A percentile compares a stretch with the other conserved stretches of the same genome.
Conservation (phyloP, 306 rosid genomes). For the Citrullus amarus region DNA sequence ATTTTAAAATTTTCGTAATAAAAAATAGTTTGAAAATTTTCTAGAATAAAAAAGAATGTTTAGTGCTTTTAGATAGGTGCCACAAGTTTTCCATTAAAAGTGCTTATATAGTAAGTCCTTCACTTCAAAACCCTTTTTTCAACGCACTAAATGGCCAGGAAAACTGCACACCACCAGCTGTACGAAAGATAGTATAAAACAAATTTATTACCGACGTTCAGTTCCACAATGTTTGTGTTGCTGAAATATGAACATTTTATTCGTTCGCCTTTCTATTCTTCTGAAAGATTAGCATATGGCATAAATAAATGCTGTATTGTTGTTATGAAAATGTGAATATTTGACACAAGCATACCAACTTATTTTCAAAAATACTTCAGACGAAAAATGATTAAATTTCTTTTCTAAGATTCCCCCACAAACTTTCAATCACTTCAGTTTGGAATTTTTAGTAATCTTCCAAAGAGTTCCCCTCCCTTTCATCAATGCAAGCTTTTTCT, state of each 20-base stretch:
- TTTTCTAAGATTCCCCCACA: not conserved
- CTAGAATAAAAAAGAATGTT: too few relatives aligned
- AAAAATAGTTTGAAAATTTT: not conserved
- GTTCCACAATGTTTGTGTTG: not conserved
- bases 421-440: not conserved
- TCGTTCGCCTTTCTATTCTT: not conserved
- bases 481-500: not conserved
- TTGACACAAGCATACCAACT: not conserved
- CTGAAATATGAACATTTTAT: not conserved
- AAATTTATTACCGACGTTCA: not conserved
- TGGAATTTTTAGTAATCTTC: not conserved
- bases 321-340: not conserved
- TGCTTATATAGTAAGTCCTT: not conserved
- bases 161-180: not conserved
- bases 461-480: too few relatives aligned
- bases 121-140: not conserved
- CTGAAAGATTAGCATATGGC: not conserved
- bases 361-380: not conserved
- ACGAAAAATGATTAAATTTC: not conserved
- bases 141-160: not conserved
- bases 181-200: not conserved
- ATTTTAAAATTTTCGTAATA: not conserved
- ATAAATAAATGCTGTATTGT: not conserved
- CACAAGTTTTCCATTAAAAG: not conserved
- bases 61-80: not conserved